A percentile compares a stretch with the other conserved stretches of the same genome.
Conservation (phyloP, 2,329 filamentous ascomycete species). For the Alternaria burnsii region DNA sequence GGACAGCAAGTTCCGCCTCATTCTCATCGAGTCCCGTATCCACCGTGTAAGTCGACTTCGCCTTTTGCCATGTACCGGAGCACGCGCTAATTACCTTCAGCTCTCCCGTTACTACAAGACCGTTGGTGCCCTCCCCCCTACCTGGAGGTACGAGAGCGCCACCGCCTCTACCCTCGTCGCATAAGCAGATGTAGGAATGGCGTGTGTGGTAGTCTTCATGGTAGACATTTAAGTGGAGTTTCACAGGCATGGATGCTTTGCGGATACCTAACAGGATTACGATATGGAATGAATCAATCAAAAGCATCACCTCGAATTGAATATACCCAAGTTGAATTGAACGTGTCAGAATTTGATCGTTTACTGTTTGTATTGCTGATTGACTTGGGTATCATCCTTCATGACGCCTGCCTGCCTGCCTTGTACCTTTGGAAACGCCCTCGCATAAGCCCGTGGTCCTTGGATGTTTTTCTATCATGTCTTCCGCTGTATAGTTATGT, state of each 20-base stretch:
- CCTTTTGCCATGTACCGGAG: not conserved
- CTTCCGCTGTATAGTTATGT: not conserved
- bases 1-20: constrained; percentile 99
- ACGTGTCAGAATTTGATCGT: constrained; percentile 15
- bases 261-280: constrained; percentile 45
- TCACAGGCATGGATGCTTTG: constrained; percentile 48
- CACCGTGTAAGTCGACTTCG: constrained; percentile 70
- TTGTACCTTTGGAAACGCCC: constrained; percentile 21
- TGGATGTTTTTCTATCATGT: not conserved
- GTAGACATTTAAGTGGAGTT: constrained; percentile 48
- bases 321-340: constrained; percentile 27
- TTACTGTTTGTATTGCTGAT: constrained; percentile 16
- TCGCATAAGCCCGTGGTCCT: not conserved
- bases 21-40: constrained; percentile 99
- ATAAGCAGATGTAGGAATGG: constrained; percentile 51
- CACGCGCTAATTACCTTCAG: constrained; percentile 1
- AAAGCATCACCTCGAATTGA: constrained; percentile 45
- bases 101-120: constrained; percentile 99
- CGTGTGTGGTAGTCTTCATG: constrained; percentile 32
- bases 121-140: constrained; percentile 82
- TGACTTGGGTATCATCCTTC: constrained; percentile 31
- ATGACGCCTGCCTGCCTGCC: constrained; percentile 7
- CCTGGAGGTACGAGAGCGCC: constrained; percentile 98
- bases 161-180: constrained; percentile 69
- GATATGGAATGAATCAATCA: constrained; percentile 48